Evolutionary conservation across 2,329 filamentous ascomycete species (phyloP), one percentile per base, ranked within the genome.

Genomic region (Clonostachys byssicola): DNA sequence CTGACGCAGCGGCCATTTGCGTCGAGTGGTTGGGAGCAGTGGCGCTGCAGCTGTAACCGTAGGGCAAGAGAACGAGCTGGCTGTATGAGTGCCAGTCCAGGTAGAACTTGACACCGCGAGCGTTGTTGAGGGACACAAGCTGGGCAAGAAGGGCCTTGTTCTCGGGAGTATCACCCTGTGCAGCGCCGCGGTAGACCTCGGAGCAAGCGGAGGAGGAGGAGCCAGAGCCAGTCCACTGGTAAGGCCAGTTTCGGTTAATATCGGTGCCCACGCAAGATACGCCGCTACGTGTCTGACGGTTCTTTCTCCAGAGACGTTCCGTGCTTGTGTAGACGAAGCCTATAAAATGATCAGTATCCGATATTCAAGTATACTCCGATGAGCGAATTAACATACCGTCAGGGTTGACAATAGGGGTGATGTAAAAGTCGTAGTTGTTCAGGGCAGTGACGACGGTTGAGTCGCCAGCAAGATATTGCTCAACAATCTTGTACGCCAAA

Each of bases 381-480:
- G 3, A 16, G 6, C 3, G 38, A 4, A 1, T 5, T 9, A 12
- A 39, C 65, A 55, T 57, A 75, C 75, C 72, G 52, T 75, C 73
- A 2, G 74, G 73, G 55, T 77, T 76, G 17, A 72, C 69, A 30
- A 76, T 59, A 3, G 73, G 73, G 45, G 76, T 67, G 58, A 81
- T 73, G 60, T 76, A 80, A 54, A 74, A 81, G 59, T 81, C 78
- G 53, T 79, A 82, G 43, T 70, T 74, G 60, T 83, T 70, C 36
- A 83, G 66, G 48, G 75, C 69, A 2, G 64, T 60, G 43, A 60
- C 64, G 13, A 70, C 63, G 8, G 60, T 56, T 5, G 61, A 54
- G 41, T 70, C 64, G 6, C 59, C 60, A 7, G 54, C 57, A 43
- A 56, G 57, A 45, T 75, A 75, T 30, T 66, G 67, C 12, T 65